Base-by-base conservation (phyloP, 2,329 filamentous ascomycete species). In the Rhynchosporium graminicola region DNA sequence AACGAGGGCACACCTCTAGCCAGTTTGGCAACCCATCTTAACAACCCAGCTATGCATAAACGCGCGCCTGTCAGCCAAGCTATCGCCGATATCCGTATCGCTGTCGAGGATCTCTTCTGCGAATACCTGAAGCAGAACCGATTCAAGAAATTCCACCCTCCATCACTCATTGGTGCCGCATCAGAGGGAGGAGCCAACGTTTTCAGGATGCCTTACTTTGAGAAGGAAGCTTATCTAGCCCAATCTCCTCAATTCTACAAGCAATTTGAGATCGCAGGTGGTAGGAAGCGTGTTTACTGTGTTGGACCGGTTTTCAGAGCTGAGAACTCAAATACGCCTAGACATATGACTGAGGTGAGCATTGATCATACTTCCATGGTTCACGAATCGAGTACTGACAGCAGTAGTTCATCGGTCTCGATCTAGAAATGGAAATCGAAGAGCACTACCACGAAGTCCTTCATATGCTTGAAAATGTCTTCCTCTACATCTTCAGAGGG, bases 181-280 rank as follows among this genome's bases (percentile, higher is more conserved):
- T 95, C 92, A 3, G 95, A 99, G 79, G 94, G 95, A 71, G 95
- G 95, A 68, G 87, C 87, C 69, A 96, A 94, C 74, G 94, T 98
- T 46, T 98, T 99, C 77, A 83, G 88, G 70, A 81, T 98, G 70
- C 87, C 88, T 48, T 98, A 98, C 79, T 98, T 98, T 76, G 91
- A 89, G 69, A 86, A 89, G 73, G 85, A 89, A 68, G 94, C 92
- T 0, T 95, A 81, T 74, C 81, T 95, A 26, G 91, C 91, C 5
- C 90, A 93, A 75, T 89, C 86, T 5, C 91, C 91, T 5, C 91
- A 95, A 73, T 89, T 95, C 70, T 93, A 94, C 78, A 95, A 96
- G 81, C 91, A 96, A 74, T 87, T 90, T 76, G 87, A 93, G 74
- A 92, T 96, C 75, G 89, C 90, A 1, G 88, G 89, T 63, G 87